A percentile compares a stretch with the other conserved stretches of the same genome.
Evolutionary conservation across 305 asterid genomes (phyloP).

Genomic region (Fraxinus angustifolia): DNA sequence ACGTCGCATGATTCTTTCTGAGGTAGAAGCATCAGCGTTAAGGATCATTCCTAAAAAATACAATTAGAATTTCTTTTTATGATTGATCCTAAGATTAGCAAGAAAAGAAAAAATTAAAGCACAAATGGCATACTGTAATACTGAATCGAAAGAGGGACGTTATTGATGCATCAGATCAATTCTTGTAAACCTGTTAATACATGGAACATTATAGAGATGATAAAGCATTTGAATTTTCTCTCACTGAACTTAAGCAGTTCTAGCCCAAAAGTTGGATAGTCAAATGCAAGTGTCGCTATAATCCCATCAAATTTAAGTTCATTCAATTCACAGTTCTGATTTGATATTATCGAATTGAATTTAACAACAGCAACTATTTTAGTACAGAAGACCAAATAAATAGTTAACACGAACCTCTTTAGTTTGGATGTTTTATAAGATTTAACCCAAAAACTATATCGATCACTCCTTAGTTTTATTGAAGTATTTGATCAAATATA

Average conservation of each 20-base stretch:
- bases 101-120: neutral
- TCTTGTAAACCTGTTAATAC: neutral
- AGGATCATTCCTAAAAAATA: neutral
- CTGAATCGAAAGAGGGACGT: neutral
- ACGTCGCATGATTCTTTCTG: slow-evolving; percentile 8
- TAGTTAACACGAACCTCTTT: neutral
- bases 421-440: neutral
- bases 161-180: neutral
- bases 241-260: neutral
- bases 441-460: slow-evolving; percentile 1
- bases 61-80: neutral
- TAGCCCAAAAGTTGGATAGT: neutral
- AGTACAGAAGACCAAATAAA: neutral
- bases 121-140: neutral
- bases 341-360: neutral
- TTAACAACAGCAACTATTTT: neutral
- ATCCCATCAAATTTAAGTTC: neutral
- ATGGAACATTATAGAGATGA: neutral
- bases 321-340: neutral
- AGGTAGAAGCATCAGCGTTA: neutral
- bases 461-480: neutral
- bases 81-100: neutral
- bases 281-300: neutral
- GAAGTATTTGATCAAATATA: neutral
- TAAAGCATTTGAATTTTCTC: neutral